Conservation (phyloP, 768 basidiomycete genomes). For the Boletus reticuloceps region DNA sequence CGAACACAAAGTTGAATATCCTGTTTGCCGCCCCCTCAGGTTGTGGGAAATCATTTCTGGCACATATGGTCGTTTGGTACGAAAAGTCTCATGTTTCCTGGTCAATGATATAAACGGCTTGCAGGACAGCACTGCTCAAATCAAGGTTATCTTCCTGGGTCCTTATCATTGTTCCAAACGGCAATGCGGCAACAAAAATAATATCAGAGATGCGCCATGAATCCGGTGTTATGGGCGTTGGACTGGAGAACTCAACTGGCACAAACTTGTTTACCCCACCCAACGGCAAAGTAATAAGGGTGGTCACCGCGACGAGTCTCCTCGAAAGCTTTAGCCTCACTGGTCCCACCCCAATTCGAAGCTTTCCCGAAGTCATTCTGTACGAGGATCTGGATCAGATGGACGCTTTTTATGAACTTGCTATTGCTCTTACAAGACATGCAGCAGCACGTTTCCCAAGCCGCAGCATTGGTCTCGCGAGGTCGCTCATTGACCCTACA, state of each 20-base stretch:
- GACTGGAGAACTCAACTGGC: conserved; percentile 32
- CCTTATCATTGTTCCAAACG: conserved; percentile 61
- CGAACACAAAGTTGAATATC: conserved; percentile 63
- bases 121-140: conserved; percentile 55
- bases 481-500: conserved; percentile 75
- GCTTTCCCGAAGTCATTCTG: conserved; percentile 61
- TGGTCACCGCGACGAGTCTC: conserved; percentile 55
- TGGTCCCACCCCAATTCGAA: conserved; percentile 22
- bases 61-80: conserved; percentile 70
- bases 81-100: conserved; percentile 23
- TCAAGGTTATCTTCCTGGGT: conserved; percentile 48
- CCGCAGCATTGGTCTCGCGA: conserved; percentile 75
- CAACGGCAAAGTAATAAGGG: conserved; percentile 46
- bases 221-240: conserved; percentile 38
- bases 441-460: conserved; percentile 58
- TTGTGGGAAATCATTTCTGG: conserved; percentile 77
- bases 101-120: conserved; percentile 11
- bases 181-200: conserved; percentile 54
- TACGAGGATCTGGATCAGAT: conserved; percentile 87
- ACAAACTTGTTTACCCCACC: conserved; percentile 35
- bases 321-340: conserved; percentile 41
- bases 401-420: conserved; percentile 78
- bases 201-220: conserved; percentile 49
- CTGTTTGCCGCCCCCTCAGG: conserved; percentile 78
- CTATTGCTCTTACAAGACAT: conserved; percentile 67